phyloP scores from a whole-genome alignment of 257 asterid species.

The Datura wrightii region DNA sequence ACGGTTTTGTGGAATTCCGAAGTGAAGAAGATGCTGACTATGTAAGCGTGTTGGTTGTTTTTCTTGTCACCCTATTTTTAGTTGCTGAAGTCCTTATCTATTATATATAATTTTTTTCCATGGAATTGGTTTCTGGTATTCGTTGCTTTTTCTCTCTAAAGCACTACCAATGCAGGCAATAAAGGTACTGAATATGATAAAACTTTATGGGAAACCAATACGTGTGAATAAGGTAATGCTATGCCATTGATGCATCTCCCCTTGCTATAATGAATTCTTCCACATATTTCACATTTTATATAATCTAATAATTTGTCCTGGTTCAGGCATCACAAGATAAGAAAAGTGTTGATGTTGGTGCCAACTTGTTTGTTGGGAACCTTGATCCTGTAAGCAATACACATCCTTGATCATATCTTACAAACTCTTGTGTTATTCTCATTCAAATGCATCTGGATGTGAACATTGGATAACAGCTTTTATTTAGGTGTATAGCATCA shows the following conservation, averaged over 20 bases:
- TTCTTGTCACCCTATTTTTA: slow-evolving; percentile 25
- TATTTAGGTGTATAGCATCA: background rate
- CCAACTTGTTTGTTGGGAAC: slow-evolving; percentile 94
- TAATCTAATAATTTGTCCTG: slow-evolving; percentile 24
- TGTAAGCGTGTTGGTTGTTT: slow-evolving; percentile 55
- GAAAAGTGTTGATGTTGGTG: slow-evolving; percentile 96
- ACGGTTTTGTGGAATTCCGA: slow-evolving; percentile 93
- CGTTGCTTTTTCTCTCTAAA: background rate
- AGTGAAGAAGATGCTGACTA: slow-evolving; percentile 99
- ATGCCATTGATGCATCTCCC: background rate
- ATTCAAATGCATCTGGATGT: background rate
- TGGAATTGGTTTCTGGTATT: background rate
- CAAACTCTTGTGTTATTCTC: background rate
- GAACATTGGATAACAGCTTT: background rate
- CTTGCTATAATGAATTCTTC: background rate
- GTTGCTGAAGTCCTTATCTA: background rate
- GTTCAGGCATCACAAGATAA: slow-evolving; percentile 95
- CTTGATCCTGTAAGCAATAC: slow-evolving; percentile 87
- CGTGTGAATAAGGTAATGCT: slow-evolving; percentile 81
- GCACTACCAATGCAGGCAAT: slow-evolving; percentile 66
- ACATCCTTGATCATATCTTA: slow-evolving; percentile 2
- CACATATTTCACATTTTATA: background rate
- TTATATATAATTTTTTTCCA: background rate
- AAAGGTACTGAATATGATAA: slow-evolving; percentile 91
- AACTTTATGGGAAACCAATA: slow-evolving; percentile 85